These are phyloP conservation scores for Phialophora chinensis DNA, from an alignment of 2,329 filamentous ascomycete genomes.

Conservation along the genomic window DNA sequence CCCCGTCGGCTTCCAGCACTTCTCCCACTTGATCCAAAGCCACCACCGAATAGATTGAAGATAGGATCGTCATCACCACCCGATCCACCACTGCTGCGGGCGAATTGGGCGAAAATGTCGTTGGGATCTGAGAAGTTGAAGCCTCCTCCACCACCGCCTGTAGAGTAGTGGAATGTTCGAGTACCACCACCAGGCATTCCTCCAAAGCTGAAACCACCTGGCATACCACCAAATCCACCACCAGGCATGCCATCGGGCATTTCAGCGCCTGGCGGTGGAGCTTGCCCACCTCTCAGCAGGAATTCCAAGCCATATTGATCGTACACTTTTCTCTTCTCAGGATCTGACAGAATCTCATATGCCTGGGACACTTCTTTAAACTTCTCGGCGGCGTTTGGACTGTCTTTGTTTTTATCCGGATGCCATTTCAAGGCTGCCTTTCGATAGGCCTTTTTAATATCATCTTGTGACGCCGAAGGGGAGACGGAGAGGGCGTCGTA, in stretches of 20 bases:
- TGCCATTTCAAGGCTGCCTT: constrained; percentile 92
- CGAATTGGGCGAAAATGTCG: constrained; percentile 83
- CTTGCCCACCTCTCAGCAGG: constrained; percentile 78
- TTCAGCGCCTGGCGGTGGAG: constrained; percentile 66
- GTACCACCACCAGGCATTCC: constrained; percentile 57
- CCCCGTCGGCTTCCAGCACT: constrained; percentile 50
- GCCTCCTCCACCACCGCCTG: constrained; percentile 60
- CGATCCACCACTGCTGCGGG: constrained; percentile 62
- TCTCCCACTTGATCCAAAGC: constrained; percentile 46
- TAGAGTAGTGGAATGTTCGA: constrained; percentile 58
- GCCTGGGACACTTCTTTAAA: constrained; percentile 99
- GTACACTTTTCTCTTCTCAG: constrained; percentile 94
- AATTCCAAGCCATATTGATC: constrained; percentile 95
- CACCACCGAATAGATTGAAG: constrained; percentile 59
- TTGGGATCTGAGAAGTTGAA: constrained; percentile 85
- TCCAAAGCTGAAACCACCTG: constrained; percentile 57
- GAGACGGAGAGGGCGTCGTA: constrained; percentile 86
- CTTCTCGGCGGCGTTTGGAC: constrained; percentile 82
- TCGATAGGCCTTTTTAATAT: constrained; percentile 95
- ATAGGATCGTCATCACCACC: constrained; percentile 60
- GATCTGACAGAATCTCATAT: constrained; percentile 96
- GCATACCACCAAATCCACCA: constrained; percentile 56
- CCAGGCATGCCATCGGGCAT: constrained; percentile 57
- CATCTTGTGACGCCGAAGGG: constrained; percentile 81
- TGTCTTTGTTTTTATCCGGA: constrained; percentile 97